Base-by-base conservation (phyloP, 768 basidiomycete genomes). In the Suillus variegatus region DNA sequence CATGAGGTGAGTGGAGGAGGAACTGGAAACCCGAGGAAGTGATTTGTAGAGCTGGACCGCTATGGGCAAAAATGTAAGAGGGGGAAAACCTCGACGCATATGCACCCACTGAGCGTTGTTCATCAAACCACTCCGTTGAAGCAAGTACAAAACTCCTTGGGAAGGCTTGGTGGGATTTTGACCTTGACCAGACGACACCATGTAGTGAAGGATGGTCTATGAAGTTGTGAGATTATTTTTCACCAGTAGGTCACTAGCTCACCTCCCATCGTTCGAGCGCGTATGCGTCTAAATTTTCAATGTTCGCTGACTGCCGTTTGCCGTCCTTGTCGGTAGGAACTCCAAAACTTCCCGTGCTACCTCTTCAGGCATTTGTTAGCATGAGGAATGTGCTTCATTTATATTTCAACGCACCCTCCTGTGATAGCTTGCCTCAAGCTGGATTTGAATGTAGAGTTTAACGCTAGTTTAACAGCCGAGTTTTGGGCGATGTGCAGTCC, bases 1-100 rank as follows among this genome's bases (percentile, higher is more conserved):
- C 93, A 71, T 97, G 94, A 25, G 97, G 92, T 36, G 95, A 90
- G 74, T 97, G 92, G 28, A 99, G 85, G 56, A 99, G 85, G 74
- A 99, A 99, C 73, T 98, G 97, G 75, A 99, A 99, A 12, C 97
- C 97, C 14, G 87, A 84, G 18, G 95, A 97, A 16, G 96, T 98
- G 75, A 99, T 99, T 73, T 89, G 87, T 49, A 88, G 82, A 64
- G 83, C 76, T 58, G 82, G 82, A 55, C 87, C 87, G 65, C 86
- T 88, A 67, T 35, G 65, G 63, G 67, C 44, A 66, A 44, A 43
- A 32, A 38, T n/a, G 54, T 64, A 51, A 28, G 40, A 18, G 25
- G 38, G 22, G 7, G 8, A 7, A 22, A 51, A 35, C 18, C 6
- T 32, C 25, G 20, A 57, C 47, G 55, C 56, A 63, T 18, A 41